Evolutionary conservation across 2,329 filamentous ascomycete species (phyloP), one percentile per base, ranked within the genome.

Genomic region (Xenoacremonium recifei): DNA sequence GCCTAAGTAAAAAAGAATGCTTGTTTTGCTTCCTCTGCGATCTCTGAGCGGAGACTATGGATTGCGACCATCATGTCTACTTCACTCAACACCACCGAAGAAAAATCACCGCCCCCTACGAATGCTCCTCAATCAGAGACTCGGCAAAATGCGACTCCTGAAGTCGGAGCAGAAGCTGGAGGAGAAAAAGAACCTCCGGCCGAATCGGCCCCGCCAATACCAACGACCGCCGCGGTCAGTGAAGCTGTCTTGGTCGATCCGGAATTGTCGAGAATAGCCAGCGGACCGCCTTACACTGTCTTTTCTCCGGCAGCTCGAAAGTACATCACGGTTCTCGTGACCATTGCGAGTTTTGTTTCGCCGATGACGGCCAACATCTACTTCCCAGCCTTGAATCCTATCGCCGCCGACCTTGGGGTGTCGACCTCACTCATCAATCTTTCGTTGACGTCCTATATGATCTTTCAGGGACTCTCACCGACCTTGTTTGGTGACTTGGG

Each of bases 391-490:
- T 50, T 72, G 20, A 64, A 64, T 21, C 58, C 65, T 7, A 61
- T 75, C 19, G 60, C 71, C 11, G 40, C 58, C 10, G 68, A 70
- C 40, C 55, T 73, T 2, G 43, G 57, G 15, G 68, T 73, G 32
- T 63, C 63, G 9, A 50, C 64, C 7, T 58, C 60, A 7, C 58
- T 72, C 23, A 61, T 77, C 50, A 76, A 76, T 53, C 55, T 77
- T 38, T 72, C 72, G 6, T 57, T 79, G 30, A 83, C 80, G 4
- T 79, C 79, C 1, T 84, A 79, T 56, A 79, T 82, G 77, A 72
- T 85, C 40, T 70, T 84, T 33, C 82, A 85, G 58, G 82, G 74
- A 15, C 60, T 86, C 2, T 71, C 80, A 0, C 82, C 82, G 0
- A 77, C 75, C 5, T 58, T 85, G 11, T 76, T 82, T 34, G 82